Conservation (phyloP, 139 green algal species). For the Chlorella ohadii region DNA sequence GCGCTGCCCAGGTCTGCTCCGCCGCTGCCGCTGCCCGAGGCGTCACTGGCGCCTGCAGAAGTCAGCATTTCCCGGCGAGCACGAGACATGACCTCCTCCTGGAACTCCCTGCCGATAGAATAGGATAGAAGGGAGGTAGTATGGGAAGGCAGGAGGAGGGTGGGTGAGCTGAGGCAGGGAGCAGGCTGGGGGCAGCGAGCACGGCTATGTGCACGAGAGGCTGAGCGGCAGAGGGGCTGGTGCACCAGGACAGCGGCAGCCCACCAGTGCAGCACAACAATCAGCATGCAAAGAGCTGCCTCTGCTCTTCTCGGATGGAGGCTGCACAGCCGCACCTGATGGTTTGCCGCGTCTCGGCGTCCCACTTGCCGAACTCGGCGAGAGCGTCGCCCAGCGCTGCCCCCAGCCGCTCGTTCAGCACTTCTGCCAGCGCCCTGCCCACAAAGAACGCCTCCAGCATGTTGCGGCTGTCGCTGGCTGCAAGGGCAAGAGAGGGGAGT, state of each 20-base stretch:
- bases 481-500: background rate
- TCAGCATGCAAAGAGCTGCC: background rate
- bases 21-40: background rate
- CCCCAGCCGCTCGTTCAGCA: constrained; percentile 54
- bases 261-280: too few species aligned
- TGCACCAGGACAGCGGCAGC: too few species aligned
- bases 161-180: too few species aligned
- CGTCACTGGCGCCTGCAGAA: background rate
- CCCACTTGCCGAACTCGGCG: constrained; percentile 44
- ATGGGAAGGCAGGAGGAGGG: too few species aligned
- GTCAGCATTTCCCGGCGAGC: constrained; percentile 27
- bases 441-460: constrained; percentile 60
- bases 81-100: constrained; percentile 48
- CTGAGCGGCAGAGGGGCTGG: too few species aligned
- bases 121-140: too few species aligned
- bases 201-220: too few species aligned
- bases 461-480: constrained; percentile 19
- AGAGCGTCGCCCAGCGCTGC: constrained; percentile 42
- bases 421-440: constrained; percentile 50
- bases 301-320: too few species aligned
- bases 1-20: background rate
- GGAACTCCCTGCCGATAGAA: constrained; percentile 49
- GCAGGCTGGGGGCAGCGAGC: too few species aligned
- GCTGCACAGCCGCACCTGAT: constrained; percentile 32
- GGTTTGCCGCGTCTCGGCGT: constrained; percentile 45